These are phyloP conservation scores for Penicillium turbatum DNA, from an alignment of 495 filamentous ascomycete genomes.

Conservation along the genomic window DNA sequence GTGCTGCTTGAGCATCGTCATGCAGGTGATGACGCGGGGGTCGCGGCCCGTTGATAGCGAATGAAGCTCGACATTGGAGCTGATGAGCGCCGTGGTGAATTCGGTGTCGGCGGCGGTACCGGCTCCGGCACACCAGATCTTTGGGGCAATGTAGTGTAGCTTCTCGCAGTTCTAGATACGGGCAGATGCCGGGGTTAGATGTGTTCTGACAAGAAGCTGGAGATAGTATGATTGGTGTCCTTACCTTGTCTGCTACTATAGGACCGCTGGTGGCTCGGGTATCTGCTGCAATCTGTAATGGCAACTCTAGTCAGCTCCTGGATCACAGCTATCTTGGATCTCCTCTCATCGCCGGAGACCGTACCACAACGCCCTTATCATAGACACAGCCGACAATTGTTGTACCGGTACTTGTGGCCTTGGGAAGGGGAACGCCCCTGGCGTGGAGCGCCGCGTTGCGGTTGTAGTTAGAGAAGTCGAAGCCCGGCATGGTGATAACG, in stretches of 20 bases:
- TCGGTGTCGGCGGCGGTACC: conserved; percentile 98
- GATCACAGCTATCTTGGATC: background rate
- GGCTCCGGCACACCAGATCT: conserved; percentile 99
- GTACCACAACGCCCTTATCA: conserved; percentile 90
- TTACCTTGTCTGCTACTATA: conserved; percentile 96
- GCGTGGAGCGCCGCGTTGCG: conserved; percentile 95
- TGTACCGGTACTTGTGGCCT: conserved; percentile 97
- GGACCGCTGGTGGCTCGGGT: conserved; percentile 96
- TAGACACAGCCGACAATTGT: conserved; percentile 98
- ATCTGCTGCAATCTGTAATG: conserved; percentile 81
- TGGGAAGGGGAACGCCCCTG: conserved; percentile 86
- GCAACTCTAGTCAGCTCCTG: conserved; percentile 15
- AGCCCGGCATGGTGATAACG: conserved; percentile 78
- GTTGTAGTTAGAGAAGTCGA: conserved; percentile 99
- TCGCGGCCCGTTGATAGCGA: conserved; percentile 91
- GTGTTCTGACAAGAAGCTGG: background rate
- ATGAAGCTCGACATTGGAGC: conserved; percentile 96
- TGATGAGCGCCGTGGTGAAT: conserved; percentile 98
- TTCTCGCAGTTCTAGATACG: conserved; percentile 90
- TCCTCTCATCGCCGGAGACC: conserved; percentile 23
- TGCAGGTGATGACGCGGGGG: conserved; percentile 95
- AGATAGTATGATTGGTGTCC: background rate
- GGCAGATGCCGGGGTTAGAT: background rate
- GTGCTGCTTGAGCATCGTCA: conserved; percentile 99
- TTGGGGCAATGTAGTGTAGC: conserved; percentile 95